Percentiles rank a stretch among this genome's conserved stretches.
These are phyloP conservation scores for Flaveria sonorensis DNA, from an alignment of 129 eudicot genomes.

Conservation along the genomic window DNA sequence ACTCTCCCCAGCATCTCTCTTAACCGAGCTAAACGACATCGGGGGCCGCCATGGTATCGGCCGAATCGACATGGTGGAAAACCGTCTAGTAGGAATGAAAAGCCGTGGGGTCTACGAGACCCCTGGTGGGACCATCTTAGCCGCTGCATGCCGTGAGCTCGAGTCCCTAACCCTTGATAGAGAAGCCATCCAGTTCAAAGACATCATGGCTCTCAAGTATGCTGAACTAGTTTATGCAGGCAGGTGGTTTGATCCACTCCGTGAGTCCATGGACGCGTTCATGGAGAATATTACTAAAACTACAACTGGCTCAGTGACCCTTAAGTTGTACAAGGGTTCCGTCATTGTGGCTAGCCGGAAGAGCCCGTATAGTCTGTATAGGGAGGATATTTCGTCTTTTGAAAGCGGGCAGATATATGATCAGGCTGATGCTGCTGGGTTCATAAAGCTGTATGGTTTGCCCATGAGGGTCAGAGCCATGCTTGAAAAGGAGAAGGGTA, in stretches of 20 bases:
- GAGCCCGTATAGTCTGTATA: conserved; percentile 78
- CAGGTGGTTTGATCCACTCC: conserved; percentile 96
- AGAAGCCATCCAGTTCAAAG: conserved; percentile 87
- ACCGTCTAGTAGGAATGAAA: conserved; percentile 86
- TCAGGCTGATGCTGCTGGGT: conserved; percentile 99
- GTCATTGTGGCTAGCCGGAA: conserved; percentile 74
- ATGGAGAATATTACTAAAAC: conserved; percentile 81
- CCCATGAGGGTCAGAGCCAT: conserved; percentile 95
- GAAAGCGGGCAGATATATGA: conserved; percentile 87
- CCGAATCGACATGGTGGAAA: conserved; percentile 94
- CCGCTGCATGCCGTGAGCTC: conserved; percentile 77
- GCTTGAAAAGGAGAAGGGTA: conserved; percentile 77
- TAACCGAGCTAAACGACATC: conserved; percentile 72
- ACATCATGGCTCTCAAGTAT: conserved; percentile 76
- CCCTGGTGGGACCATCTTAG: conserved; percentile 95
- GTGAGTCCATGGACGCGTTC: conserved; percentile 85
- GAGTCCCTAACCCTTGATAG: conserved; percentile 96
- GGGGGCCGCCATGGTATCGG: conserved; percentile 96
- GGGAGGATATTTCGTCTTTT: conserved; percentile 90
- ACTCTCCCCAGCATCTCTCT: conserved; percentile 86
- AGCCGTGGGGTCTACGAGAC: conserved; percentile 96
- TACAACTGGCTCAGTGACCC: conserved; percentile 85
- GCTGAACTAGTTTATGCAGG: conserved; percentile 98
- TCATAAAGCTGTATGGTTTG: conserved; percentile 76
- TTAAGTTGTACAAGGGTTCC: conserved; percentile 88